These are phyloP conservation scores for Russula emetica DNA, from an alignment of 768 basidiomycete species.

Conservation along the genomic window DNA sequence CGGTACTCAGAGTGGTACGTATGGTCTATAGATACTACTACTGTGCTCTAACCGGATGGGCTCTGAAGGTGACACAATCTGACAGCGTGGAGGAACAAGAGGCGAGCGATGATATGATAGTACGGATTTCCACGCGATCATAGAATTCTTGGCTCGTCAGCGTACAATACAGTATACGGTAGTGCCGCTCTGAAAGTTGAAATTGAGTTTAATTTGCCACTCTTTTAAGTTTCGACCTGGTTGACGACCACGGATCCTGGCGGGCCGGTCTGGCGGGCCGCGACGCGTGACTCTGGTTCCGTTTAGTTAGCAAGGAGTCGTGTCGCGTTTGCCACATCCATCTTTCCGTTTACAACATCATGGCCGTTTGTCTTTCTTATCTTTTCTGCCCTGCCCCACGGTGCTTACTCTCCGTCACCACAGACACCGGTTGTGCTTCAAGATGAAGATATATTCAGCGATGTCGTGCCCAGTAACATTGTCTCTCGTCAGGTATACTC, in stretches of 20 bases:
- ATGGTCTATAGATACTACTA: not conserved
- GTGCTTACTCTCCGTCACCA: not conserved
- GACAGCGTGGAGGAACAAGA: constrained; percentile 84
- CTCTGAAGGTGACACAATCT: constrained; percentile 73
- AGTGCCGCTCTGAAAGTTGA: too few relatives aligned
- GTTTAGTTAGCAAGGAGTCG: not conserved
- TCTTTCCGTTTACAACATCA: constrained; percentile 14
- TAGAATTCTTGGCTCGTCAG: not conserved
- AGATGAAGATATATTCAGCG: constrained; percentile 83
- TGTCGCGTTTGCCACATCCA: not conserved
- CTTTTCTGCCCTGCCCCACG: not conserved
- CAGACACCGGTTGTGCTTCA: constrained; percentile 31
- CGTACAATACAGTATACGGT: not conserved
- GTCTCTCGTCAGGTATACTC: constrained; percentile 75
- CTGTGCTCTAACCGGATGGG: not conserved
- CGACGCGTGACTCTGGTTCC: constrained; percentile 14
- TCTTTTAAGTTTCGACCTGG: too few relatives aligned
- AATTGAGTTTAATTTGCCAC: too few relatives aligned
- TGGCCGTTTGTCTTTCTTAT: constrained; percentile 27
- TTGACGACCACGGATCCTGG: constrained; percentile 33
- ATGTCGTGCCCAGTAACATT: constrained; percentile 87
- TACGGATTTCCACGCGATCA: constrained; percentile 61
- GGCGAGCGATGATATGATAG: constrained; percentile 75
- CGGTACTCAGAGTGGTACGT: constrained; percentile 56
- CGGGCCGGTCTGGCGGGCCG: constrained; percentile 5